Conservation (phyloP, 768 basidiomycete species). For the Pholiota microspora region DNA sequence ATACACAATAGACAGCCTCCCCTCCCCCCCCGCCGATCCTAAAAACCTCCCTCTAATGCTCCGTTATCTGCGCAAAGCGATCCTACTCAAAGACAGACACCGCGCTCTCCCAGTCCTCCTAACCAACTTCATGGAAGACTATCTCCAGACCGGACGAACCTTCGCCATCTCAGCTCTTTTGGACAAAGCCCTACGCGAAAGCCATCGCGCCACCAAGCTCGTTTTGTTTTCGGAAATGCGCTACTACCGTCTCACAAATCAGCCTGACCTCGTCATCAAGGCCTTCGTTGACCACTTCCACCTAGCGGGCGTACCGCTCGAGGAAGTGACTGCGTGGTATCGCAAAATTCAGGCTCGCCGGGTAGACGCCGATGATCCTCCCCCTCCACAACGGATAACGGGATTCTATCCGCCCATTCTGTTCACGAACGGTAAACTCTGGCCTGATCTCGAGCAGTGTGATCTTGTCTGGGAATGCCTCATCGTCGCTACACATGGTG, state of each 20-base stretch:
- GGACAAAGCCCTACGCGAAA: neutral
- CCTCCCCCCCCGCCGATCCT: neutral
- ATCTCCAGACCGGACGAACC: neutral
- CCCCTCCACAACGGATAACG: neutral
- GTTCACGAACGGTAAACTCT: neutral
- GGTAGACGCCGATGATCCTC: neutral
- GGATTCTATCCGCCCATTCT: neutral
- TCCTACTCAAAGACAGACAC: neutral
- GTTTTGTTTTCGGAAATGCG: constrained; percentile 2
- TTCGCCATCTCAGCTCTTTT: neutral
- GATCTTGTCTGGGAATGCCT: constrained; percentile 5
- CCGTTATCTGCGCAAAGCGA: neutral
- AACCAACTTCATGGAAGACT: neutral
- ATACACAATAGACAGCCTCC: too few species aligned
- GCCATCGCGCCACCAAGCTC: neutral
- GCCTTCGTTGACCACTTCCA: neutral
- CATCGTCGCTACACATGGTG: neutral
- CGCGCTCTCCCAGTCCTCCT: neutral
- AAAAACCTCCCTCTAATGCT: neutral
- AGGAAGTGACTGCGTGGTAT: neutral
- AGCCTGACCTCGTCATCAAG: neutral
- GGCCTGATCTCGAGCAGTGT: constrained; percentile 3
- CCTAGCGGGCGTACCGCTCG: neutral
- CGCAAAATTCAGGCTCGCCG: neutral
- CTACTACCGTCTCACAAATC: neutral